Evolutionary conservation across 2,329 filamentous ascomycete genomes (phyloP).

Genomic region (Cadophora gregata): DNA sequence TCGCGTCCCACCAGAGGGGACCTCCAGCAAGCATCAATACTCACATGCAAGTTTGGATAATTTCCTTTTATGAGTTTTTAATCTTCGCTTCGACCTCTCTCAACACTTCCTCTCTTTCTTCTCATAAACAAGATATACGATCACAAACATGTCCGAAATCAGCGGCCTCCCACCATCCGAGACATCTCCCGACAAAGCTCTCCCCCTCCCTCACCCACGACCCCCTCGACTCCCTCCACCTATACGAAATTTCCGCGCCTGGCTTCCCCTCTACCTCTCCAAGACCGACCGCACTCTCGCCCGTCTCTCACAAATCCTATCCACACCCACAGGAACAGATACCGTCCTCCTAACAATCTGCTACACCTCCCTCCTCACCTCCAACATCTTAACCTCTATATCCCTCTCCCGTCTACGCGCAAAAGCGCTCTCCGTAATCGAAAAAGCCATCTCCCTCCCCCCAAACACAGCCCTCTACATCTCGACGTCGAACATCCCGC

Average conservation of each 20-base stretch:
- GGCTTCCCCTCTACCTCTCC: constrained; percentile 43
- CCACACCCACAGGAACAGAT: constrained; percentile 73
- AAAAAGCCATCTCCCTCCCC: constrained; percentile 58
- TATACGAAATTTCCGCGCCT: constrained; percentile 35
- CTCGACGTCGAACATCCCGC: constrained; percentile 33
- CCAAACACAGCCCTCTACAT: constrained; percentile 55
- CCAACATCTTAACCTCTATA: constrained; percentile 57
- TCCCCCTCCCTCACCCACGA: constrained; percentile 26
- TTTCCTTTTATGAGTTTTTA: neutral
- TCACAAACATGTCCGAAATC: constrained; percentile 39
- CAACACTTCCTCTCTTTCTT: neutral
- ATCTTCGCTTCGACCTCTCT: neutral
- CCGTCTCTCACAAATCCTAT: constrained; percentile 66
- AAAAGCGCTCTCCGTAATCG: constrained; percentile 57
- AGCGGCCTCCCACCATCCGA: constrained; percentile 34
- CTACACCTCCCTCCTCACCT: constrained; percentile 67
- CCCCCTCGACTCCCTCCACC: constrained; percentile 31
- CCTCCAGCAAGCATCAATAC: neutral
- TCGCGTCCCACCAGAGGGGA: constrained; percentile 7
- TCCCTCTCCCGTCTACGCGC: constrained; percentile 63
- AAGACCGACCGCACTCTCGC: constrained; percentile 48
- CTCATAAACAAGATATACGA: neutral
- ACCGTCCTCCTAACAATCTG: constrained; percentile 70
- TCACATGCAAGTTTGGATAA: neutral
- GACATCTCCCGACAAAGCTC: constrained; percentile 30